Base-by-base conservation (phyloP, 2,329 filamentous ascomycete genomes). In the Clarireedia hainanense region DNA sequence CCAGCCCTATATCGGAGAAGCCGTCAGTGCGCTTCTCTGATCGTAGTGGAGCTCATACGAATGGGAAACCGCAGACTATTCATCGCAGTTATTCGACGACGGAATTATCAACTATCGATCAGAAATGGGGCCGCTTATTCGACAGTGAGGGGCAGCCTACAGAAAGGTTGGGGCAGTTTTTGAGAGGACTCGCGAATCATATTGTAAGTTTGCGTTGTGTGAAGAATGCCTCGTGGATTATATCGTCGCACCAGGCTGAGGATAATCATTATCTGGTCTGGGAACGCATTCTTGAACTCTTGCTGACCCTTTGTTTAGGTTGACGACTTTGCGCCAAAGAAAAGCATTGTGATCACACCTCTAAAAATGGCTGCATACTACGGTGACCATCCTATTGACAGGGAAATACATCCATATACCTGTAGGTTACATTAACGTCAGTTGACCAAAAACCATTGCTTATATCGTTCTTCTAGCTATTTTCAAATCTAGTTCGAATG, bases 81-180 rank as follows among this genome's bases (percentile, higher is more conserved):
- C 53, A 46, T 10, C 57, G 65, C 23, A 65, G 63, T 57, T 67
- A 57, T 48, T 67, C 66, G 6, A 64, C 56, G 1, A 64, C 71
- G 34, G 80, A 83, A 57, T 68, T 77, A 58, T 84, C 80, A 1
- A 79, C 80, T 1, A 70, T 87, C 27, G 88, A 91, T 67, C 81
- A 80, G 66, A 84, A 85, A 66, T 95, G 90, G 90, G 86, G 88
- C 5, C 76, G 76, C 9, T 70, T 95, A 2, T 95, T 95, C 66
- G 83, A 87, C 47, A 73, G 76, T 2, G 76, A 83, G 27, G 86
- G 85, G 0, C 77, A 79, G 55, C 82, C 88, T 1, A 91, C 89
- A 0, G 70, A 76, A 48, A 77, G 88, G 51, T 76, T 92, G 15
- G 80, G 80, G 0, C 81, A 91, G 61, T 83, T 94, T 40, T 72